Evolutionary conservation across 106 monocot genomes (phyloP), one percentile per base, ranked within the genome.

Genomic region (Dioscorea alata): DNA sequence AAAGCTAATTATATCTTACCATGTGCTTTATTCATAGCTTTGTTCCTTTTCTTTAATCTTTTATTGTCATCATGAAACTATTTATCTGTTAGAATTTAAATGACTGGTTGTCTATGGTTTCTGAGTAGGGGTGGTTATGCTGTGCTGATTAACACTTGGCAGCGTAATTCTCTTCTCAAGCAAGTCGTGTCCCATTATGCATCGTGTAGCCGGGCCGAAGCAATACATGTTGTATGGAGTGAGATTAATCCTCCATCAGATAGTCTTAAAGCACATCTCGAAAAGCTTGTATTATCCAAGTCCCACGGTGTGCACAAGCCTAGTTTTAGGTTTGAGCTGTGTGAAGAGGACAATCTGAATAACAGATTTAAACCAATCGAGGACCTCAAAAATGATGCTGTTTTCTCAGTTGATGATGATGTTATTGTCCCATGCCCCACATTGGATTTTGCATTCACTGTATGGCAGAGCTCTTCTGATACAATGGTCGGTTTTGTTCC

Each of bases 401-500:
- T 91, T 7, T 91, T 87, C 70, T 91, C 91, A 12, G 50, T 91
- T 33, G 91, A 91, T 73, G 91, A 91, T 77, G 91, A 91, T 70
- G 80, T 91, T 31, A 68, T 91, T 58, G 61, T 91, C 60, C 84
- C 91, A 16, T 91, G 91, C 35, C 15, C 49, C 13, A 66, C 81
- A 10, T 51, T 91, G 49, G 82, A 84, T 48, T 76, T 82, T 66
- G 91, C 91, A 53, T 91, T 91, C 31, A 59, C 65, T 4, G 87
- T 87, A 14, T 91, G 91, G 91, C 76, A 72, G 59, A 82, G 77
- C 60, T 71, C 91, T 22, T 71, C 84, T 20, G 58, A 77, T 49
- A 71, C 77, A 15, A 86, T 91, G 87, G 91, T 87, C 48, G 91
- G 91, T 53, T 91, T 91, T 78, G 91, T 91, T 63, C 91, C 91